phyloP scores from a whole-genome alignment of 2,329 filamentous ascomycete species.

The Penicillium sp. region DNA sequence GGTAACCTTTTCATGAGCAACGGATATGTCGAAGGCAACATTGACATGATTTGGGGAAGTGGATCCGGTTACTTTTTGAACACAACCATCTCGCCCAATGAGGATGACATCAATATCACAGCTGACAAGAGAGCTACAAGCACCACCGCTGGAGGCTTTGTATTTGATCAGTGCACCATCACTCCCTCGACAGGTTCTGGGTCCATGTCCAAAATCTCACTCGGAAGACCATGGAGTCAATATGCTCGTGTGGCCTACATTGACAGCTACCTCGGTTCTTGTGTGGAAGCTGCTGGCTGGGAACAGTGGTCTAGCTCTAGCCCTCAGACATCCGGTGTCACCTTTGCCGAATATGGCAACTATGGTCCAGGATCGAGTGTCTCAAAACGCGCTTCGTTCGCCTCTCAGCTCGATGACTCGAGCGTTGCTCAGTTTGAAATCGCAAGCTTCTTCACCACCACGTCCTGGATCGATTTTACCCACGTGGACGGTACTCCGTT shows the following conservation, averaged over 20 bases:
- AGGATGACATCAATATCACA: conserved; percentile 38
- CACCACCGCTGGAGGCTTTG: conserved; percentile 39
- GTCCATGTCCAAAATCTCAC: conserved; percentile 11
- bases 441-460: conserved; percentile 42
- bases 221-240: conserved; percentile 17
- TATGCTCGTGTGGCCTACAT: conserved; percentile 21
- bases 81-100: conserved; percentile 39
- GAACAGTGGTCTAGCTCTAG: conserved; percentile 29
- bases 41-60: conserved; percentile 48
- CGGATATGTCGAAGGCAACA: conserved; percentile 42
- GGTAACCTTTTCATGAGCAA: conserved; percentile 44
- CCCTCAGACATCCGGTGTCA: conserved; percentile 28
- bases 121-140: conserved; percentile 43
- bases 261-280: conserved; percentile 15
- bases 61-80: conserved; percentile 49
- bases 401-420: conserved; percentile 37
- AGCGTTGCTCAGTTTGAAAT: conserved; percentile 44
- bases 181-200: conserved; percentile 28
- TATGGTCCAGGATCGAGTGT: conserved; percentile 36
- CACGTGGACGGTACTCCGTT: conserved; percentile 43
- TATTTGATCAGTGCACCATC: conserved; percentile 40
- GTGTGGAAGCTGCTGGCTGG: conserved; percentile 28
- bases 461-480: conserved; percentile 46
- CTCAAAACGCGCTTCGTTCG: conserved; percentile 38
- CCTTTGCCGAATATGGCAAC: conserved; percentile 40